Evolutionary conservation across 495 filamentous ascomycete genomes (phyloP), one percentile per base, ranked within the genome.

Genomic region (Xylaria grammica): DNA sequence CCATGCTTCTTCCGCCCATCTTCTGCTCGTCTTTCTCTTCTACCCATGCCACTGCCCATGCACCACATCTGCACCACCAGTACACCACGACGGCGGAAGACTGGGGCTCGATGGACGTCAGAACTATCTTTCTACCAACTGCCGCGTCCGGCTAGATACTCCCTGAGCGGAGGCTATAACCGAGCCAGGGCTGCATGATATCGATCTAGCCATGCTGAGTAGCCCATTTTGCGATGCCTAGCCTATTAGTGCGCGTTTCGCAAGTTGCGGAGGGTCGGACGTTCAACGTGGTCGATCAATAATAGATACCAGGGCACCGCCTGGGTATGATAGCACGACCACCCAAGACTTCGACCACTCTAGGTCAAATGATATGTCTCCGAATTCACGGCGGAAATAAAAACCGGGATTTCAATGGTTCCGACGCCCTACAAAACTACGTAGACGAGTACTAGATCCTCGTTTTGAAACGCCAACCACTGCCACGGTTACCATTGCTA

Each of bases 221-320:
- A 36, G 34, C 9, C 10, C 24, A 20, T 20, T 29, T 24, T 9
- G 9, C 34, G 1, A 30, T 17, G 36, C 26, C 34, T 26, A 15
- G 15, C 40, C 1, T 46, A 59, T 45, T 38, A 20, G 54, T 58
- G 54, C 54, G 54, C 29, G 45, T 58, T 45, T 38, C 54, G 54
- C 54, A 58, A 15, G 54, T 30, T 30, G 26, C 54, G 54, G 54
- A 58, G 24, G 17, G 24, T 58, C 54, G 26, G 54, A 44, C 22
- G n/a, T 17, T 58, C 54, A 20, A 36, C 7, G 3, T 42, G 40
- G n/a, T 17, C 40, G 40, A 42, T 42, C 40, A 10, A 42, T 15
- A 6, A 42, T 42, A 9, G 7, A 36, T 11, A 36, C 5, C 32
- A 36, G 32, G n/a, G n/a, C n/a, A n/a, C n/a, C n/a, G n/a, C n/a